phyloP scores from a whole-genome alignment of 257 asterid genomes.

The Fraxinus cuspidata region DNA sequence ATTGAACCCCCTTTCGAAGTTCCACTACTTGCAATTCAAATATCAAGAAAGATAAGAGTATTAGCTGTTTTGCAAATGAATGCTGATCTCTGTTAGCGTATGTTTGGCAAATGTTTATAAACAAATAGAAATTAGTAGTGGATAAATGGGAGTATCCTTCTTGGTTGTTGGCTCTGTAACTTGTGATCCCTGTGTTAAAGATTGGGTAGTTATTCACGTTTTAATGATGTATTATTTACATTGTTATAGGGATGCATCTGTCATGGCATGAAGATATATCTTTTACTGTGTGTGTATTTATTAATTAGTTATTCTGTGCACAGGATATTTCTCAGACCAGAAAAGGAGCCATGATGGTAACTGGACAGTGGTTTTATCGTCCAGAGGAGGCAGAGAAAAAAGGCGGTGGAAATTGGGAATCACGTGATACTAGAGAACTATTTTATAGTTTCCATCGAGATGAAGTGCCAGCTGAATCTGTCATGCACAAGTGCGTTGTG shows the following conservation, averaged over 20 bases:
- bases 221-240: neutral
- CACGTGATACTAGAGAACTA: slow-evolving; percentile 65
- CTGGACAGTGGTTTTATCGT: slow-evolving; percentile 57
- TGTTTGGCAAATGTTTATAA: too few species aligned
- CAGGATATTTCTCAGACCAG: slow-evolving; percentile 43
- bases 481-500: slow-evolving; percentile 86
- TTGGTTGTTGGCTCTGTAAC: slow-evolving; percentile 11
- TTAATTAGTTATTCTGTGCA: neutral
- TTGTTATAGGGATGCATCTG: neutral
- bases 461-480: slow-evolving; percentile 89
- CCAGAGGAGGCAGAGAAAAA: slow-evolving; percentile 51
- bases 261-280: neutral
- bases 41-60: slow-evolving; percentile 10
- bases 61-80: slow-evolving; percentile 3
- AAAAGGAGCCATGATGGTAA: slow-evolving; percentile 42
- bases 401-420: slow-evolving; percentile 65
- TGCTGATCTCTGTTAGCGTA: slow-evolving; percentile 8
- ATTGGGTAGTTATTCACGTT: neutral
- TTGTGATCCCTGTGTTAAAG: neutral
- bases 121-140: too few species aligned
- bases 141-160: neutral
- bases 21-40: neutral
- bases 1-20: neutral
- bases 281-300: neutral
- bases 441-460: slow-evolving; percentile 87